Percentiles rank a stretch among this genome's conserved stretches.
These are phyloP conservation scores for Heliamphora exappendiculata DNA, from an alignment of 148 eudicot genomes.

Conservation along the genomic window DNA sequence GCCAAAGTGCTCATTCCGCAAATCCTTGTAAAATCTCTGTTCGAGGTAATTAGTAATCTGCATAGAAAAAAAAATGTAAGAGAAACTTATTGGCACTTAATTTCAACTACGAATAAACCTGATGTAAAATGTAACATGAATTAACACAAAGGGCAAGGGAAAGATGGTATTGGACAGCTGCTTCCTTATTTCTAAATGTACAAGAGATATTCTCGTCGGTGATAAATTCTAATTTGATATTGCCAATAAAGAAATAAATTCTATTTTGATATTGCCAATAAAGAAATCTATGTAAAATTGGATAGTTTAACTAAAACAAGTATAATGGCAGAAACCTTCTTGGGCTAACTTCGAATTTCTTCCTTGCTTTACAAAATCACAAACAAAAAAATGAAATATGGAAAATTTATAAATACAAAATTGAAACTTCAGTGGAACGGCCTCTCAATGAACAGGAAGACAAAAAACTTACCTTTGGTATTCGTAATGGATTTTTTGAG, in stretches of 20 bases:
- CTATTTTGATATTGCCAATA: neutral
- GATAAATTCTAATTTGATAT: neutral
- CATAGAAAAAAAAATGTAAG: constrained; percentile 11
- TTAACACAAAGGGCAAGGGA: neutral
- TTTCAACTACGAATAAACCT: neutral
- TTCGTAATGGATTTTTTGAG: constrained; percentile 66
- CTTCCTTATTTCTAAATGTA: neutral
- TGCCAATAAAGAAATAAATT: neutral
- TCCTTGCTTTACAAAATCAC: neutral
- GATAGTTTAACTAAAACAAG: neutral
- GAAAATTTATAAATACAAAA: neutral
- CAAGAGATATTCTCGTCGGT: neutral
- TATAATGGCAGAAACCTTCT: neutral
- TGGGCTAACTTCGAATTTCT: neutral
- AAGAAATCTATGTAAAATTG: neutral
- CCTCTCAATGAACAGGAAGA: constrained; percentile 1
- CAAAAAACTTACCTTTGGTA: constrained; percentile 58
- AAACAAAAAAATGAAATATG: neutral
- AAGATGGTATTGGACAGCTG: neutral
- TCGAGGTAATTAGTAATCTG: constrained; percentile 77
- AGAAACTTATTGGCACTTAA: neutral
- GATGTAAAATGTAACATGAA: neutral
- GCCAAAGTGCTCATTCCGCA: constrained; percentile 63
- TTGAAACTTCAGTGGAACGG: neutral
- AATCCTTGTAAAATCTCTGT: constrained; percentile 81